These are phyloP conservation scores for Monilinia fructigena DNA, from an alignment of 2,329 filamentous ascomycete genomes.

Conservation along the genomic window DNA sequence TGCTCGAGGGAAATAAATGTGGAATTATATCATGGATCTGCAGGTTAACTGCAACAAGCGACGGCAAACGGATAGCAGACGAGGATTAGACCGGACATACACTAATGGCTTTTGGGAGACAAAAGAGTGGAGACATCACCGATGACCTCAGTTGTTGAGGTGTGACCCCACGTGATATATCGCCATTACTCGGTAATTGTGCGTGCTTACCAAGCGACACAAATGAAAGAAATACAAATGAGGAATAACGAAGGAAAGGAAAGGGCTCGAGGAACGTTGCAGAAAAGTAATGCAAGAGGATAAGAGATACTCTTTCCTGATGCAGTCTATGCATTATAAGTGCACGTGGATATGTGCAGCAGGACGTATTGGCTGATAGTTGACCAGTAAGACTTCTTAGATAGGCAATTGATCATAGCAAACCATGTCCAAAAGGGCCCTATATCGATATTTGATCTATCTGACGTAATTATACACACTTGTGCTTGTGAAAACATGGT, in stretches of 20 bases:
- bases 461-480: slow-evolving; percentile 15
- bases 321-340: not conserved
- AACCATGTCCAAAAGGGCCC: slow-evolving; percentile 11
- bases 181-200: slow-evolving; percentile 27
- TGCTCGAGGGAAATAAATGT: slow-evolving; percentile 21
- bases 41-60: slow-evolving; percentile 16
- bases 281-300: slow-evolving; percentile 18
- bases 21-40: slow-evolving; percentile 16
- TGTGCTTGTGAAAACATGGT: not conserved
- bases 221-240: not conserved
- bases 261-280: not conserved
- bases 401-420: slow-evolving; percentile 8
- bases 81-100: slow-evolving; percentile 16
- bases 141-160: not conserved
- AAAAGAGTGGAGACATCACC: slow-evolving; percentile 15
- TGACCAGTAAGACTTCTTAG: slow-evolving; percentile 11
- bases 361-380: not conserved
- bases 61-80: slow-evolving; percentile 10
- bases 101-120: slow-evolving; percentile 13
- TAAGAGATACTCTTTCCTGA: slow-evolving; percentile 5
- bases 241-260: not conserved
- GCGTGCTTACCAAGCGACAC: slow-evolving; percentile 23
- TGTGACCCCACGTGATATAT: slow-evolving; percentile 36
- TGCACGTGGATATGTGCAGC: slow-evolving; percentile 17
- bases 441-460: slow-evolving; percentile 2